A percentile compares a stretch with the other conserved stretches of the same genome.
phyloP scores from a whole-genome alignment of 345 rosid genomes.

The Bruguiera sexangula region DNA sequence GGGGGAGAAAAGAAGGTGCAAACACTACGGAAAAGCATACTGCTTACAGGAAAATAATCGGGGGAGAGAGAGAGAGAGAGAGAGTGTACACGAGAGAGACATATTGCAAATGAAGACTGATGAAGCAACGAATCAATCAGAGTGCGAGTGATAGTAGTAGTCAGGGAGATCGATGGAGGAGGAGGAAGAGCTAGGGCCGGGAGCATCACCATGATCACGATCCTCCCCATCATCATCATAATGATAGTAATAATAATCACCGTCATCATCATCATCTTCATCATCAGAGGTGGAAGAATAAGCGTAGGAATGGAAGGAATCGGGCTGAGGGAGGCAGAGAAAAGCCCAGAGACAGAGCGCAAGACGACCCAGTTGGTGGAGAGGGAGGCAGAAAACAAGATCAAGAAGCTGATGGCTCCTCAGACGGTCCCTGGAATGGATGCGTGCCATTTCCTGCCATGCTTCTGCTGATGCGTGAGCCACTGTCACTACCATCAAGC shows the following conservation, averaged over 20 bases:
- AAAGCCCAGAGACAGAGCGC: conserved; percentile 45
- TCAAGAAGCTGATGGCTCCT: conserved; percentile 46
- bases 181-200: conserved; percentile 3
- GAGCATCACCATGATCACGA: background rate
- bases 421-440: conserved; percentile 37
- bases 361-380: conserved; percentile 54
- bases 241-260: too few species aligned
- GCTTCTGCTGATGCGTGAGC: conserved; percentile 39
- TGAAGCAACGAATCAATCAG: conserved; percentile 32
- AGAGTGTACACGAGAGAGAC: too few species aligned
- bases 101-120: too few species aligned
- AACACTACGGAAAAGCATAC: background rate
- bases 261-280: too few species aligned
- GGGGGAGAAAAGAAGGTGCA: background rate
- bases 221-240: conserved; percentile 10
- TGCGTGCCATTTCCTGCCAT: conserved; percentile 42
- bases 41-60: background rate
- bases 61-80: too few species aligned
- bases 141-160: conserved; percentile 39
- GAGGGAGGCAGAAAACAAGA: conserved; percentile 56
- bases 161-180: conserved; percentile 34
- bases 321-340: conserved; percentile 51
- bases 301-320: conserved; percentile 38
- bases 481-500: conserved; percentile 31
- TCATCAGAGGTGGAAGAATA: conserved; percentile 18